Conservation (phyloP, 176 grass and related monocot genomes). For the Ensete glaucum region DNA sequence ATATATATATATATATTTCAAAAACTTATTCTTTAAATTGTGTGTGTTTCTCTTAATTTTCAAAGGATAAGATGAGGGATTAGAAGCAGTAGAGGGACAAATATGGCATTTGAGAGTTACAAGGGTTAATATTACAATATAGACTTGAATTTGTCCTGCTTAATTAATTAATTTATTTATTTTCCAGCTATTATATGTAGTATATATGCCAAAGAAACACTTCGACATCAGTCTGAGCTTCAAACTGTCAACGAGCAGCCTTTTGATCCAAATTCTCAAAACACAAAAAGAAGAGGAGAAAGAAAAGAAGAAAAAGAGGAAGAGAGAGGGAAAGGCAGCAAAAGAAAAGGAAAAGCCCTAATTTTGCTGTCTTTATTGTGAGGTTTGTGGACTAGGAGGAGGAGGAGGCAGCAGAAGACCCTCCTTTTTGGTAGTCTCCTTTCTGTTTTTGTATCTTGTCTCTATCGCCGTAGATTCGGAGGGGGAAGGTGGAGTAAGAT, state of each 20-base stretch:
- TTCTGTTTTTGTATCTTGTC: not conserved
- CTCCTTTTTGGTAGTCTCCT: not conserved
- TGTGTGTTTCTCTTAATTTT: too few species aligned
- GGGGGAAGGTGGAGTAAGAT: conserved; percentile 1
- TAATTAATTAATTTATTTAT: too few species aligned
- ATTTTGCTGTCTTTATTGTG: not conserved
- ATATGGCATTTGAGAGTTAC: too few species aligned
- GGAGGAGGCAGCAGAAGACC: not conserved
- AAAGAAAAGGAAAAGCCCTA: not conserved
- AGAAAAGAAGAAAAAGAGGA: not conserved
- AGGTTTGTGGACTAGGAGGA: not conserved
- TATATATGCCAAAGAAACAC: too few species aligned
- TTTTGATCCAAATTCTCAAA: conserved; percentile 4
- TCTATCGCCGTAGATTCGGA: conserved; percentile 12
- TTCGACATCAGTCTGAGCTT: not conserved
- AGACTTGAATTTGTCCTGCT: too few species aligned
- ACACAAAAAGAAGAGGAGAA: conserved; percentile 11
- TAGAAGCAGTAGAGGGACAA: too few species aligned
- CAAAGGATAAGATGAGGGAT: too few species aligned
- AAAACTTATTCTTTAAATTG: too few species aligned
- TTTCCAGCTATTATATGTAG: too few species aligned
- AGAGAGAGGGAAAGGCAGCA: not conserved
- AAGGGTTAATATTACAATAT: too few species aligned
- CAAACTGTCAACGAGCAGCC: conserved; percentile 7
- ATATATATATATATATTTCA: too few species aligned